phyloP scores from a whole-genome alignment of 2,329 filamentous ascomycete species.

The Bipolaris zeicola region DNA sequence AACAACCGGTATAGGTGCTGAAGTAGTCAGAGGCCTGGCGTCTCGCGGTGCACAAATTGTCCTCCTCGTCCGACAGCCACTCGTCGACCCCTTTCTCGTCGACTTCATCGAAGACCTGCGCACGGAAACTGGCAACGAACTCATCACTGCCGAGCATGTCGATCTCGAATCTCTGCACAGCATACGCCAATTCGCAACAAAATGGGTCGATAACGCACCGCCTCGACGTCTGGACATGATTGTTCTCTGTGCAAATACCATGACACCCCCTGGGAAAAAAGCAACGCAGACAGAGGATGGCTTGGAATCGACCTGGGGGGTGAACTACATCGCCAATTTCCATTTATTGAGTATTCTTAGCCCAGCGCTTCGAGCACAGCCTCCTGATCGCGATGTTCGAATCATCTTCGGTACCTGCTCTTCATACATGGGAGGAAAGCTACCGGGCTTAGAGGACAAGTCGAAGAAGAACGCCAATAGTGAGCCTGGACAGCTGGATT shows the following conservation, averaged over 20 bases:
- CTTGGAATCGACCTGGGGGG: slow-evolving; percentile 86
- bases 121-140: slow-evolving; percentile 73
- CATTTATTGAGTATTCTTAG: slow-evolving; percentile 90
- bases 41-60: slow-evolving; percentile 85
- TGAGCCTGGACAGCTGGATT: slow-evolving; percentile 39
- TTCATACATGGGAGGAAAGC: slow-evolving; percentile 79
- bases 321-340: slow-evolving; percentile 96
- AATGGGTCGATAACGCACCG: slow-evolving; percentile 96
- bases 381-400: slow-evolving; percentile 89
- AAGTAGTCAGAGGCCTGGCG: slow-evolving; percentile 75
- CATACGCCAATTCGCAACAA: slow-evolving; percentile 90
- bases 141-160: slow-evolving; percentile 95
- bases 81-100: slow-evolving; percentile 84
- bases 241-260: slow-evolving; percentile 80
- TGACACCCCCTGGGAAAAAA: slow-evolving; percentile 70
- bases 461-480: slow-evolving; percentile 56
- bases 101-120: slow-evolving; percentile 93
- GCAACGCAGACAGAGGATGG: slow-evolving; percentile 73
- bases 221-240: slow-evolving; percentile 89
- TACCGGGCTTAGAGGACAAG: slow-evolving; percentile 64
- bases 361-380: slow-evolving; percentile 87
- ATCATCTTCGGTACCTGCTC: slow-evolving; percentile 87
- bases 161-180: slow-evolving; percentile 88
- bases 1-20: slow-evolving; percentile 88
- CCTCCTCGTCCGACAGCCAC: slow-evolving; percentile 81